Conservation (phyloP, 139 green algal genomes). For the Volvox africanus region DNA sequence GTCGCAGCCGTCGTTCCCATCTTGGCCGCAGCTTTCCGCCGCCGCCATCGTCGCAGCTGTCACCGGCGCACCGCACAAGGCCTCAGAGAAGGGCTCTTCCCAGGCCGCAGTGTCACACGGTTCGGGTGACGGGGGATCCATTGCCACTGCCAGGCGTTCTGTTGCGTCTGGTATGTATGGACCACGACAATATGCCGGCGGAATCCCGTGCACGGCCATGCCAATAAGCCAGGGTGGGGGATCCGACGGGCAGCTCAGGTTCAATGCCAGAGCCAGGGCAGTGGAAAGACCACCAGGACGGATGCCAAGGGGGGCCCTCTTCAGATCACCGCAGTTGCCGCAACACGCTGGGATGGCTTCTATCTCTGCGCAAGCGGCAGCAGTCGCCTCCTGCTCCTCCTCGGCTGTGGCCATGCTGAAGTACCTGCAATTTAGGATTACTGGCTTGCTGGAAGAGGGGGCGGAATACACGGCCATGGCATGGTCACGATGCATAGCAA, state of each 20-base stretch:
- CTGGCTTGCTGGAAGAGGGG: too few relatives aligned
- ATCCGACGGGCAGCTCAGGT: neutral
- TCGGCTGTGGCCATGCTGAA: neutral
- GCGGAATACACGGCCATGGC: too few relatives aligned
- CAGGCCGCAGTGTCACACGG: neutral
- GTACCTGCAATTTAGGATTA: neutral
- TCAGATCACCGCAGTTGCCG: neutral
- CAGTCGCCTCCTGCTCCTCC: neutral
- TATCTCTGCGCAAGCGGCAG: neutral
- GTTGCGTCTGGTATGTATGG: neutral
- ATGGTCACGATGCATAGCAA: too few relatives aligned
- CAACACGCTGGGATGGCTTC: neutral
- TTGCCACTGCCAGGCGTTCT: too few relatives aligned
- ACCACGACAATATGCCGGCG: neutral
- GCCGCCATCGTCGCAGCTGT: neutral
- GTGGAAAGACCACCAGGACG: neutral
- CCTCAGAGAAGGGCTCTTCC: neutral
- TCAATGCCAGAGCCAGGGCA: neutral
- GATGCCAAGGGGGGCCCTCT: neutral
- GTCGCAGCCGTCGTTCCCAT: neutral
- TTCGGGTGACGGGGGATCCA: neutral
- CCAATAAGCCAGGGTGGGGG: slow-evolving; percentile 6
- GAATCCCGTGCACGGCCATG: slow-evolving; percentile 16
- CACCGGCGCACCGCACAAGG: neutral
- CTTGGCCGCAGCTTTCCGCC: neutral